These are phyloP conservation scores for Ogataea hybrid DNA, from an alignment of 1,139 yeast genomes.

Conservation along the genomic window DNA sequence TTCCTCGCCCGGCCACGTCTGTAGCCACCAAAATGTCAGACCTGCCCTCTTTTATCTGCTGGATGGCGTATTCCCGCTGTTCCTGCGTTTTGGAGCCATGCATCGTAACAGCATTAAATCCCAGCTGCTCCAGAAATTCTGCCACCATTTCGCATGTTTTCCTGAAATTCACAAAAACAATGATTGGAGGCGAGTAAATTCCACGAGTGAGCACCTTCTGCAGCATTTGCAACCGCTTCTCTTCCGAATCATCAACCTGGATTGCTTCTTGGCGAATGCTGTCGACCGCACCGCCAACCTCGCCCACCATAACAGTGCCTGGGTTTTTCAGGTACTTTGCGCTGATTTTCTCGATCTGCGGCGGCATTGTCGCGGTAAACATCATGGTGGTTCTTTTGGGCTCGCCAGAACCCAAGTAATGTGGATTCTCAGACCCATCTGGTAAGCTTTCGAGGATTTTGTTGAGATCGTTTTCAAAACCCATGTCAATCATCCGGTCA, in stretches of 20 bases:
- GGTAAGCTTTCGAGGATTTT: constrained; percentile 54
- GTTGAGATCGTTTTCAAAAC: constrained; percentile 80
- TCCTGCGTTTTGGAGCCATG: constrained; percentile 90
- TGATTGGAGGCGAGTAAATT: constrained; percentile 54
- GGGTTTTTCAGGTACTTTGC: constrained; percentile 60
- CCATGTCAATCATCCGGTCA: constrained; percentile 92
- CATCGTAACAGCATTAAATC: constrained; percentile 56
- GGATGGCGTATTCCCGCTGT: constrained; percentile 78
- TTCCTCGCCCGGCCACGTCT: constrained; percentile 96
- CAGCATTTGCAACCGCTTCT: constrained; percentile 36
- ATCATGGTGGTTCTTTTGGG: constrained; percentile 64
- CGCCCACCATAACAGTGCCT: constrained; percentile 64
- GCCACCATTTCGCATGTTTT: constrained; percentile 68
- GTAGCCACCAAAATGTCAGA: constrained; percentile 80
- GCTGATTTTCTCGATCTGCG: constrained; percentile 65
- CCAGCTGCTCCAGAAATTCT: constrained; percentile 42
- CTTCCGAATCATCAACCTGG: constrained; percentile 40
- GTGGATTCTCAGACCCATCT: constrained; percentile 27
- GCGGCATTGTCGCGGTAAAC: constrained; percentile 94
- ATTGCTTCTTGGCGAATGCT: constrained; percentile 71
- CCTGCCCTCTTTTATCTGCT: constrained; percentile 57
- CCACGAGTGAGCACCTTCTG: constrained; percentile 32
- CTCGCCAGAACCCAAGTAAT: constrained; percentile 24
- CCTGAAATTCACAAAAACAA: constrained; percentile 79
- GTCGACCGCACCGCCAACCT: constrained; percentile 60